A percentile compares a stretch with the other conserved stretches of the same genome.
Conservation (phyloP, 306 rosid species). For the Cucurbita maxima region DNA sequence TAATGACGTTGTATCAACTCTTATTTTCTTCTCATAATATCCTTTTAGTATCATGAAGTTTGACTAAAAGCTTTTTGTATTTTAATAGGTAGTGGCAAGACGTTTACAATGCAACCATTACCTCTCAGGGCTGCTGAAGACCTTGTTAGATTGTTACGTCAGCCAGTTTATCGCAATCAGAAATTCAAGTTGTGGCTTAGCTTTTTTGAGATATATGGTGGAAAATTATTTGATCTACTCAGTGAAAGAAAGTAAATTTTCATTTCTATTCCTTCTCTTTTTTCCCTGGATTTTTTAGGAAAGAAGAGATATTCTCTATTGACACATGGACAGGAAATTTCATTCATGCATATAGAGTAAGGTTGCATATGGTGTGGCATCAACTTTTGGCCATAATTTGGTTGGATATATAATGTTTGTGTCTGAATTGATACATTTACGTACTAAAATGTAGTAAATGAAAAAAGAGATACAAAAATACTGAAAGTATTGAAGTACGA, state of each 20-base stretch:
- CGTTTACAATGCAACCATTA: constrained; percentile 91
- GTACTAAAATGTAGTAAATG: background rate
- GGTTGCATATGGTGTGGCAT: background rate
- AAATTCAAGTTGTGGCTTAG: constrained; percentile 98
- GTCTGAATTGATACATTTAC: background rate
- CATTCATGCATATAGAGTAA: background rate
- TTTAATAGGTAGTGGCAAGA: constrained; percentile 82
- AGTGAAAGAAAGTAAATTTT: constrained; percentile 72
- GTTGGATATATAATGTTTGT: background rate
- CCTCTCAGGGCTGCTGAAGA: constrained; percentile 89
- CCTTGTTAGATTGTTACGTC: constrained; percentile 71
- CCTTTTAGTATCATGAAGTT: background rate
- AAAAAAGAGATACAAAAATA: background rate
- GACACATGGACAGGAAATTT: background rate
- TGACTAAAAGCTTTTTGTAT: constrained; percentile 14
- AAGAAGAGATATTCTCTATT: background rate
- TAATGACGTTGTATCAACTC: background rate
- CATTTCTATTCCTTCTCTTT: background rate
- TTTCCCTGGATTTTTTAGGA: background rate
- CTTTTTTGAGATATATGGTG: constrained; percentile 94
- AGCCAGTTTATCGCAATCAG: constrained; percentile 74
- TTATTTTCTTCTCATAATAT: background rate
- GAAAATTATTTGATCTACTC: constrained; percentile 91
- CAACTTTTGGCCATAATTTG: background rate
- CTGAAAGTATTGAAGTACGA: background rate